phyloP scores from a whole-genome alignment of 306 rosid genomes.

The Mimosa pudica region DNA sequence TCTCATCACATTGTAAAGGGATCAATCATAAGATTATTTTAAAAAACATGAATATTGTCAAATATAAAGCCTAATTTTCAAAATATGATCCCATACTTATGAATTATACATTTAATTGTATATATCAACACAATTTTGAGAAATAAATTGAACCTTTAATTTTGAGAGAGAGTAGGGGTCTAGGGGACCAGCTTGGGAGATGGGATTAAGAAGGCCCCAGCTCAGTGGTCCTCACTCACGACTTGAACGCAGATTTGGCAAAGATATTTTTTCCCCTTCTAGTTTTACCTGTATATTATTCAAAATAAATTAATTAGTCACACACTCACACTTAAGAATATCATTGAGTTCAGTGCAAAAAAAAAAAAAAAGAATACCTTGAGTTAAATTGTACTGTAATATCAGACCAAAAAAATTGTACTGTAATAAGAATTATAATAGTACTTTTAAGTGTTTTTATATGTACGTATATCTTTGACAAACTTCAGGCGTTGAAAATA shows the following conservation, averaged over 20 bases:
- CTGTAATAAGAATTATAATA: too few species aligned
- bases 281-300: too few species aligned
- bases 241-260: neutral
- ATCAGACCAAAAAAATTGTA: too few species aligned
- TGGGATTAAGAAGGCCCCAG: neutral
- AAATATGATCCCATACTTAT: neutral
- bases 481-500: too few species aligned
- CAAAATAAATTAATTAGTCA: too few species aligned
- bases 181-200: neutral
- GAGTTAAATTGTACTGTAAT: too few species aligned
- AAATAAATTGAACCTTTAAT: neutral
- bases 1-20: neutral
- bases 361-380: too few species aligned
- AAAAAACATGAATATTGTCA: neutral
- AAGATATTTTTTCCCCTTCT: neutral
- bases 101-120: neutral
- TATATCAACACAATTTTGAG: neutral
- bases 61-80: neutral
- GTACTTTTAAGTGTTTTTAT: too few species aligned
- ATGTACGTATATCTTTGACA: too few species aligned
- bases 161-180: too few species aligned
- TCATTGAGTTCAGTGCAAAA: too few species aligned
- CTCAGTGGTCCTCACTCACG: neutral
- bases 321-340: too few species aligned
- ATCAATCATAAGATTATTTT: neutral